A percentile compares a stretch with the other conserved stretches of the same genome.
phyloP scores from a whole-genome alignment of 805 yeast species.

The Metschnikowia cubensis region DNA sequence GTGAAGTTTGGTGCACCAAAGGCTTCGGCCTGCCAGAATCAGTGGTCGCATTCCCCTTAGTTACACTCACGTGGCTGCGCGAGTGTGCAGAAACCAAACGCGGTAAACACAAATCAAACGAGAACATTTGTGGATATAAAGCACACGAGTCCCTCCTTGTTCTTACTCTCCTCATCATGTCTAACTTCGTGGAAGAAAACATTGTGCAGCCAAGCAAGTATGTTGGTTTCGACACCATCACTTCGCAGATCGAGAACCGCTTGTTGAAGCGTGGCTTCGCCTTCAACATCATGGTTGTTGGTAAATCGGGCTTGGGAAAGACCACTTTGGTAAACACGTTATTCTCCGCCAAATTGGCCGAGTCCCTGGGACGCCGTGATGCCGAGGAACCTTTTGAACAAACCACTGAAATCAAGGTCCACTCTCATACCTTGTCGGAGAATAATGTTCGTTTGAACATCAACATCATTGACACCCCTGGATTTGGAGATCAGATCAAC shows the following conservation, averaged over 20 bases:
- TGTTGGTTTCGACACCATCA: slow-evolving; percentile 96
- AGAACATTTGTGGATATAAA: slow-evolving; percentile 1
- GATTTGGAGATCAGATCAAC: slow-evolving; percentile 95
- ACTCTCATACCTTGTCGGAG: slow-evolving; percentile 69
- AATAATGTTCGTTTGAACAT: slow-evolving; percentile 82
- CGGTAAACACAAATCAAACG: slow-evolving; percentile 5
- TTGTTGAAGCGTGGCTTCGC: slow-evolving; percentile 90
- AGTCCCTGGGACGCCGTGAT: slow-evolving; percentile 66
- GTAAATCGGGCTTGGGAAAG: slow-evolving; percentile 88
- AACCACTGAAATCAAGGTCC: slow-evolving; percentile 79
- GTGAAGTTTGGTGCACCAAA: too few species aligned
- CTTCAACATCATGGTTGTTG: slow-evolving; percentile 91
- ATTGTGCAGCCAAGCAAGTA: slow-evolving; percentile 60
- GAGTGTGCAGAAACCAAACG: slow-evolving; percentile 8
- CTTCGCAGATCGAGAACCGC: slow-evolving; percentile 90
- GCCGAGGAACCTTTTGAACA: slow-evolving; percentile 72
- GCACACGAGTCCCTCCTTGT: not conserved
- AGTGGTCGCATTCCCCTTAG: slow-evolving; percentile 1
- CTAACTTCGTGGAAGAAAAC: slow-evolving; percentile 17
- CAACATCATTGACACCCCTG: slow-evolving; percentile 94
- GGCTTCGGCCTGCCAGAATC: not conserved
- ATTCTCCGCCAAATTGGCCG: slow-evolving; percentile 76
- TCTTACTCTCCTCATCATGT: slow-evolving; percentile 9
- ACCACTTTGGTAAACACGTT: slow-evolving; percentile 87
- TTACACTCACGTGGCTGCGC: slow-evolving; percentile 3